Percentiles rank a stretch among this genome's conserved stretches.
Conservation (phyloP, 2,329 filamentous ascomycete genomes). For the Cercospora sp. region DNA sequence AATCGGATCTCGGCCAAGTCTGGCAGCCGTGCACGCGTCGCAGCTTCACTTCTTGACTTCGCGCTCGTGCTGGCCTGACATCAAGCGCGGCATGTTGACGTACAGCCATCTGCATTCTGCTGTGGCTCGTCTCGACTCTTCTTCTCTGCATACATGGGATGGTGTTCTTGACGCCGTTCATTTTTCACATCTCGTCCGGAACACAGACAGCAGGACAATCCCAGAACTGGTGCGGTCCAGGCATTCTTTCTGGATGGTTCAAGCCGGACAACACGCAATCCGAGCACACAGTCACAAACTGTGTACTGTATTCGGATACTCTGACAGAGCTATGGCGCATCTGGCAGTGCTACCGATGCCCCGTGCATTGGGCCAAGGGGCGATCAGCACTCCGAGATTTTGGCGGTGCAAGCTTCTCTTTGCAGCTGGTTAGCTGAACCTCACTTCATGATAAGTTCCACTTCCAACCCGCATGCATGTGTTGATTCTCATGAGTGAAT, state of each 20-base stretch:
- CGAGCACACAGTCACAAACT: neutral
- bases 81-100: neutral
- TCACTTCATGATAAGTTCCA: neutral
- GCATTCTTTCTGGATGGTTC: neutral
- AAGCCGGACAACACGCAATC: neutral
- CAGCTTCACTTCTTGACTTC: neutral
- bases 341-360: slow-evolving; percentile 1
- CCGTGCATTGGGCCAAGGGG: neutral
- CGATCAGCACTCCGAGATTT: slow-evolving; percentile 4
- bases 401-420: neutral
- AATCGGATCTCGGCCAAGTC: neutral
- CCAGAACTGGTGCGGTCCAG: neutral
- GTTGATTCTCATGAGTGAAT: neutral
- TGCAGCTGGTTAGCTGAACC: neutral
- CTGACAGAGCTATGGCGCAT: neutral
- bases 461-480: neutral
- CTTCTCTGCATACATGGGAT: neutral
- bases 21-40: neutral
- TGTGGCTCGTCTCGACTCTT: neutral
- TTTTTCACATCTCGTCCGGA: neutral
- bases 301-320: neutral
- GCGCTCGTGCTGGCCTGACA: neutral
- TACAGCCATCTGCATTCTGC: neutral
- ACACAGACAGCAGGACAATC: neutral
- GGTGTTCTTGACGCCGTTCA: neutral